phyloP scores from a whole-genome alignment of 2,329 filamentous ascomycete genomes.

The Drechslerella coelobrocha region DNA sequence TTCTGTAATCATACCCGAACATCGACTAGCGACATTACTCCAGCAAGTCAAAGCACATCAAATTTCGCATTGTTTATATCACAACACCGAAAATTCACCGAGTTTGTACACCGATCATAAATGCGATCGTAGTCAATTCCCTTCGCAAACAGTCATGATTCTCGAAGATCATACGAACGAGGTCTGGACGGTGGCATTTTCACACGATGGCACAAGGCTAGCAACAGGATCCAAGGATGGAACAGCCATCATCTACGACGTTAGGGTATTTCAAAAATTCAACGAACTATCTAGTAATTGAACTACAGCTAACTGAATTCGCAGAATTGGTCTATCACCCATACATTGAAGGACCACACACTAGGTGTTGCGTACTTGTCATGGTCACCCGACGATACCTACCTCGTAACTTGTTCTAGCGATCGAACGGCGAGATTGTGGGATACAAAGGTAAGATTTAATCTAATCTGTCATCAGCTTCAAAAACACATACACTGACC shows the following conservation, averaged over 20 bases:
- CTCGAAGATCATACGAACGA: slow-evolving; percentile 78
- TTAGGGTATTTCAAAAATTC: slow-evolving; percentile 57
- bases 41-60: slow-evolving; percentile 84
- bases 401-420: slow-evolving; percentile 81
- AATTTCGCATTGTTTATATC: slow-evolving; percentile 83
- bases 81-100: slow-evolving; percentile 78
- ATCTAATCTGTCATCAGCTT: slow-evolving; percentile 51
- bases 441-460: slow-evolving; percentile 69
- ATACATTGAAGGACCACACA: slow-evolving; percentile 70
- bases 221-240: slow-evolving; percentile 81
- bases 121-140: slow-evolving; percentile 82
- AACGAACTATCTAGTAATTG: background rate
- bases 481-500: slow-evolving; percentile 64
- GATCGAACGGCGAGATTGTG: slow-evolving; percentile 78
- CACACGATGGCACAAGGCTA: slow-evolving; percentile 80
- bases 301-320: background rate
- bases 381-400: slow-evolving; percentile 91
- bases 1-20: slow-evolving; percentile 94
- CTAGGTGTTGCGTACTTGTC: slow-evolving; percentile 77
- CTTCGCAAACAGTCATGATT: slow-evolving; percentile 72
- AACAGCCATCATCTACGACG: slow-evolving; percentile 81
- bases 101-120: slow-evolving; percentile 88
- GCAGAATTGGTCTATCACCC: slow-evolving; percentile 69
- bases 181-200: slow-evolving; percentile 91
- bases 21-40: slow-evolving; percentile 80